phyloP scores from a whole-genome alignment of 2,329 filamentous ascomycete species.

The Penicillium sp. region DNA sequence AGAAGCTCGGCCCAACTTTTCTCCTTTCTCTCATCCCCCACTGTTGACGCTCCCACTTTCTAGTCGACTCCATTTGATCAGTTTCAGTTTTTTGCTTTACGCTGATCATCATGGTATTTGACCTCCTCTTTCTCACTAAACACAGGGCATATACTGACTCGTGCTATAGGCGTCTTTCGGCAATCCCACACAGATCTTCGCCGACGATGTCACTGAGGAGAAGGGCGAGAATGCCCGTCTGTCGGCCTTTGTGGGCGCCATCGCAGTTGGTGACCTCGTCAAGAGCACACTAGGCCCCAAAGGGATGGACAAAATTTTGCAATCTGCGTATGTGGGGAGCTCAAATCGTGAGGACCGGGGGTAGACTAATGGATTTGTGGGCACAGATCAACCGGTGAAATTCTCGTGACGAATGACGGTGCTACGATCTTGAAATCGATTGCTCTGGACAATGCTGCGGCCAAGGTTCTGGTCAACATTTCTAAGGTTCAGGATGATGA shows the following conservation, averaged over 20 bases:
- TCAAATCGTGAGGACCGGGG: slow-evolving; percentile 13
- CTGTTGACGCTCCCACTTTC: slow-evolving; percentile 21
- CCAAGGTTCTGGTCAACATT: slow-evolving; percentile 97
- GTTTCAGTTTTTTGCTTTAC: slow-evolving; percentile 17
- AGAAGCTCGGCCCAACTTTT: slow-evolving; percentile 27
- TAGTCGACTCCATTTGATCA: slow-evolving; percentile 20
- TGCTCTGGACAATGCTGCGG: slow-evolving; percentile 94
- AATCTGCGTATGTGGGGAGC: slow-evolving; percentile 68
- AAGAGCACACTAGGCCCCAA: slow-evolving; percentile 97
- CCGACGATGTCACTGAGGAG: slow-evolving; percentile 92
- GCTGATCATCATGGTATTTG: slow-evolving; percentile 30
- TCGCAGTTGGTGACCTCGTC: slow-evolving; percentile 92
- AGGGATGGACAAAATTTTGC: slow-evolving; percentile 98
- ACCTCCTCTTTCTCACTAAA: neutral
- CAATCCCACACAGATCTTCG: slow-evolving; percentile 96
- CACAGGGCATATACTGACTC: neutral
- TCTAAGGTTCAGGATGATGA: slow-evolving; percentile 99
- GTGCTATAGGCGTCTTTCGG: slow-evolving; percentile 34
- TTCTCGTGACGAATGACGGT: slow-evolving; percentile 98
- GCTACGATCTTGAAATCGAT: slow-evolving; percentile 98
- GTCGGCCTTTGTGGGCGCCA: slow-evolving; percentile 95
- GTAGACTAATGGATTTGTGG: slow-evolving; percentile 12
- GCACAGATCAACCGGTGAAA: slow-evolving; percentile 80
- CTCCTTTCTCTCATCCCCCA: slow-evolving; percentile 23
- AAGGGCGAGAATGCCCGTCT: slow-evolving; percentile 99